Evolutionary conservation across 179 eudicot species (phyloP).

Genomic region (Amaranthus tricolor): DNA sequence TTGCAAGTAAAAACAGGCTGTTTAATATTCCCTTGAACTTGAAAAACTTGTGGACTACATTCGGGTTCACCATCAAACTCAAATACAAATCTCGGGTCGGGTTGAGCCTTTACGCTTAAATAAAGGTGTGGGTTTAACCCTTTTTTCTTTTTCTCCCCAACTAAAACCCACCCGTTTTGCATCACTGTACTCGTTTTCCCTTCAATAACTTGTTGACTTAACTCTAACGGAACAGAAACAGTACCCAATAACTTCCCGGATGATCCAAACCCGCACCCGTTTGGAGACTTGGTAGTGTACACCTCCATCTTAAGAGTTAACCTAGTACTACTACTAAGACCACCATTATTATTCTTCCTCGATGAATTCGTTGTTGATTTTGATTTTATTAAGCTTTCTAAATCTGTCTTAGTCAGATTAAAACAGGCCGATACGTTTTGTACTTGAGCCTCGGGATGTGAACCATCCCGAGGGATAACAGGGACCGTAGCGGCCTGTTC

Average conservation of each 20-base stretch:
- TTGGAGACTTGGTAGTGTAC: conserved; percentile 16
- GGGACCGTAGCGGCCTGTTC: conserved; percentile 37
- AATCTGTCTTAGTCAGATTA: conserved; percentile 39
- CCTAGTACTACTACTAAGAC: background rate
- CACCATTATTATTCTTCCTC: background rate
- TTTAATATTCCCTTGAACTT: conserved; percentile 63
- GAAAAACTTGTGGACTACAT: conserved; percentile 90
- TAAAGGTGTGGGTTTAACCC: conserved; percentile 36
- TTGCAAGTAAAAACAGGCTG: conserved; percentile 95
- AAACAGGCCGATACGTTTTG: conserved; percentile 45
- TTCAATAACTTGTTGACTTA: conserved; percentile 32
- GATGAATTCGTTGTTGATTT: background rate
- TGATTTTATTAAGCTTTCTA: conserved; percentile 30
- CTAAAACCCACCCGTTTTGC: conserved; percentile 70
- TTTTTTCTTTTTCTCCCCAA: conserved; percentile 27
- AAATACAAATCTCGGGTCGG: conserved; percentile 84
- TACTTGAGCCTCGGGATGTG: conserved; percentile 22
- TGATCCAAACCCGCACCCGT: conserved; percentile 27
- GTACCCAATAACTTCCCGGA: conserved; percentile 42
- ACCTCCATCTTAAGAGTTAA: conserved; percentile 38
- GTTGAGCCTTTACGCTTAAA: conserved; percentile 59
- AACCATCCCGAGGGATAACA: conserved; percentile 12
- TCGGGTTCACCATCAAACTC: conserved; percentile 83
- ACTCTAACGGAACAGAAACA: conserved; percentile 40
- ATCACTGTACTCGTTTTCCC: conserved; percentile 32